Base-by-base conservation (phyloP, 177 flowering plant species). In the Vitis hybrid region DNA sequence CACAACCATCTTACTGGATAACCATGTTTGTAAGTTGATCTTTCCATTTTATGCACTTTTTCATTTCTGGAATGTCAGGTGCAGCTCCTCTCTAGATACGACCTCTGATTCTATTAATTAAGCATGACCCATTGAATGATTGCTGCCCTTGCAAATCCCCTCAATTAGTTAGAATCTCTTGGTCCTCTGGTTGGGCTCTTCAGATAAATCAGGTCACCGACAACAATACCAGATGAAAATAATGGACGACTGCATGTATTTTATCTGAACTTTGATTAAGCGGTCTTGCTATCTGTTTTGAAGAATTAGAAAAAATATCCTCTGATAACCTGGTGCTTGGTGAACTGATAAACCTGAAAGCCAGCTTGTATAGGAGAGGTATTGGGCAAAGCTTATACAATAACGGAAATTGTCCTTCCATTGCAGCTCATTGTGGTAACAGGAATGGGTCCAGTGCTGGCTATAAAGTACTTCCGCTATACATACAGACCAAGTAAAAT, bases 361-460 rank as follows among this genome's bases (percentile, higher is more conserved):
- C 7, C n/a, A 13, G 57, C 11, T 13, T 24, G 35, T 9, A 12
- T 14, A 11, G 12, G 62, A 21, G 62, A 35, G 14, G 18, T 57
- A 5, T 62, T 35, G 9, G 11, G n/a, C 9, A 50, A 30, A 24
- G 24, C 64, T 60, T 27, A 24, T 10, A 14, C 53, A 9, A 67
- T 75, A 32, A 71, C 66, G 15, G 67, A 8, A n/a, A 41, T 61
- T 58, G 50, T 20, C 2, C 30, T 71, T 58, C 30, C 73, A 20
- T 78, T 81, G 71, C 99, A 95, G 97, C 91, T 95, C 30, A 87
- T 87, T 58, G 90, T 90, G 71, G 92, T 73, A 48, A 89, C 82
- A 13, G 98, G 99, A 15, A 91, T 95, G 93, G 97, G 97, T n/a
- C 99, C 99, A 5, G 83, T 93, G 55, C 68, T 90, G 12, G 97